Base-by-base conservation (phyloP, 768 basidiomycete species). In the Lactifluus rugatus region DNA sequence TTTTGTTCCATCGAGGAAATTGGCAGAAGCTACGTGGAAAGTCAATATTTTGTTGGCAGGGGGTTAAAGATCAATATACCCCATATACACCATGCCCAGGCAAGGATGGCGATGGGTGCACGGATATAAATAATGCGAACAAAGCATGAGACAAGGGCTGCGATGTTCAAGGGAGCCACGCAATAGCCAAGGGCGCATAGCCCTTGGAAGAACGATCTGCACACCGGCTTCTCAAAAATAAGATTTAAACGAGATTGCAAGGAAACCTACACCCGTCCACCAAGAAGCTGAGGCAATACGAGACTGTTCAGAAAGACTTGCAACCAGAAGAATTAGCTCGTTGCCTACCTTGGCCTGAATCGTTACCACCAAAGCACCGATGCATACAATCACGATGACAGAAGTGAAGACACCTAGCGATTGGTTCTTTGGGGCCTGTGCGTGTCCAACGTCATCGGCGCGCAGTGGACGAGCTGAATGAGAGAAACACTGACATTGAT, bases 21-120 rank as follows among this genome's bases (percentile, higher is more conserved):
- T 95, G 49, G 95, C 86, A 19, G 93, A 88, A 2, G 94, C 93
- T 96, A 55, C 8, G 25, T 28, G 14, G 32, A 34, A 17, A 5
- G 31, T 36, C n/a, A 50, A 28, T 41, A 16, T 11, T 16, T 32
- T 23, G 25, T 23, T 8, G 3, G 23, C 5, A 17, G 39, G 32
- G 16, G 48, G 13, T 13, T 36, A 28, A 41, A 25, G 34, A 10
- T 44, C n/a, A 25, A 70, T 81, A 58, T 67, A 97, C 94, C 95
- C 93, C 93, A 98, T 57, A 96, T 88, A 70, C 86, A 91, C 95
- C 95, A 98, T 37, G 79, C 93, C 87, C 93, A 95, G 13, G 91
- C 88, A 19, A 84, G 77, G 26, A 95, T 70, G 46, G 93, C 87
- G 31, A 98, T 71, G 10, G 95, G 95, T 31, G 84, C 85, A 56